These are phyloP conservation scores for Entomortierella beljakovae DNA, from an alignment of 192 early-diverging fungal genomes.

Conservation along the genomic window DNA sequence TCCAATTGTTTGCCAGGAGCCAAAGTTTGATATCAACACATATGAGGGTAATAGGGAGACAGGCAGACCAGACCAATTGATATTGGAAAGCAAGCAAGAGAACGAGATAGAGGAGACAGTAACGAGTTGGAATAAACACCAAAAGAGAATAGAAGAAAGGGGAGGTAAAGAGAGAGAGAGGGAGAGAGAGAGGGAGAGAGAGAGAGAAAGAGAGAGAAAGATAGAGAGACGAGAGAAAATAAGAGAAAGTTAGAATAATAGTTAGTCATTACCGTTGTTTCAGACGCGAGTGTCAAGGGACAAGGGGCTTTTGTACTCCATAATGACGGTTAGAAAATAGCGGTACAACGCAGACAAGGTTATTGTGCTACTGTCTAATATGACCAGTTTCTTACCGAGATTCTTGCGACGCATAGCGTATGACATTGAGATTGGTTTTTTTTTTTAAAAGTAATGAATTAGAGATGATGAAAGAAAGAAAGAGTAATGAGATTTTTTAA, in stretches of 20 bases:
- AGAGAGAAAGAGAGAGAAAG: conserved; percentile 1
- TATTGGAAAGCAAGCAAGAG: too few relatives aligned
- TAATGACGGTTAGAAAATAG: too few relatives aligned
- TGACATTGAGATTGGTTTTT: conserved; percentile 16
- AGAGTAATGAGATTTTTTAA: not conserved
- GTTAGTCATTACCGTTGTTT: too few relatives aligned
- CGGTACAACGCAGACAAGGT: too few relatives aligned
- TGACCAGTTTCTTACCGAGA: conserved; percentile 20
- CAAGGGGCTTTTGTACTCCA: not conserved
- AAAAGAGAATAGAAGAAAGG: not conserved
- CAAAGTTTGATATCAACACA: too few relatives aligned
- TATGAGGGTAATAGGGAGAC: too few relatives aligned
- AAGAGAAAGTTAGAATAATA: not conserved
- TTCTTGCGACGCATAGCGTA: conserved; percentile 53
- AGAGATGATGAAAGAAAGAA: not conserved
- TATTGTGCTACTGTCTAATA: conserved; percentile 2
- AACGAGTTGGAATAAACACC: too few relatives aligned
- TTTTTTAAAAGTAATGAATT: not conserved
- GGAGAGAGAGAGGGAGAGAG: not conserved
- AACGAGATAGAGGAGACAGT: too few relatives aligned
- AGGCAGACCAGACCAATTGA: too few relatives aligned
- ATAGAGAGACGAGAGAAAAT: not conserved
- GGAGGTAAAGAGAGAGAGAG: not conserved
- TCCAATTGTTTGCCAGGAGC: too few relatives aligned
- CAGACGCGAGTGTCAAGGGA: not conserved